Base-by-base conservation (phyloP, 176 grass and related monocot species). In the Themeda triandra region DNA sequence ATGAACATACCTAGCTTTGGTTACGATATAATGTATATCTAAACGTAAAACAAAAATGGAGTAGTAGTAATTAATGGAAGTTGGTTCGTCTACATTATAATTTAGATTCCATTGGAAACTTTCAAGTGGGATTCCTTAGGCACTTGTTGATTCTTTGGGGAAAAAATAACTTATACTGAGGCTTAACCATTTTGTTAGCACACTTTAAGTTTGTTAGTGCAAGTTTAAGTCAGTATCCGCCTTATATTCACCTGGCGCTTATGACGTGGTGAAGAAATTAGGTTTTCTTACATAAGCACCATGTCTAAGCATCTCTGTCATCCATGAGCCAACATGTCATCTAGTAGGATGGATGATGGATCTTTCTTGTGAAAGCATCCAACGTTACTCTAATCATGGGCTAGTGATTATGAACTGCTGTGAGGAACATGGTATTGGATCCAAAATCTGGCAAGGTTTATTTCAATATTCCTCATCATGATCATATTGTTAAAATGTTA, bases 341-440 rank as follows among this genome's bases (percentile, higher is more conserved):
- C 25, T 63, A 29, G 25, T 63, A 62, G 27, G 51, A 33, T 79
- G 37, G 21, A 32, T 17, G 21, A 33, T 79, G 37, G 21, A 32
- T 17, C 28, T 85, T 21, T 71, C 66, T 64, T 31, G 13, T 72
- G 54, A 23, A 68, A 63, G 25, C 66, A 79, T 85, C 28, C 10
- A 63, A 33, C 15, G 79, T 86, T 79, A 79, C 53, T 79, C 37
- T n/a, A 60, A 63, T 63, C 42, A 6, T 86, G 75, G 11, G 44
- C 21, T 72, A 35, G 46, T 62, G 39, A 14, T 18, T 64, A 18
- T 48, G n/a, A 80, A 51, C 48, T 42, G 9, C 23, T 49, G 14
- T 74, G 58, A 66, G 32, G 23, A 49, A 63, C 37, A 11, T 31
- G 33, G 36, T 71, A 45, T 15, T 48, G 11, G 41, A n/a, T 86